Conservation (phyloP, 163 green algal genomes). For the Trebouxiophyceae sp. region DNA sequence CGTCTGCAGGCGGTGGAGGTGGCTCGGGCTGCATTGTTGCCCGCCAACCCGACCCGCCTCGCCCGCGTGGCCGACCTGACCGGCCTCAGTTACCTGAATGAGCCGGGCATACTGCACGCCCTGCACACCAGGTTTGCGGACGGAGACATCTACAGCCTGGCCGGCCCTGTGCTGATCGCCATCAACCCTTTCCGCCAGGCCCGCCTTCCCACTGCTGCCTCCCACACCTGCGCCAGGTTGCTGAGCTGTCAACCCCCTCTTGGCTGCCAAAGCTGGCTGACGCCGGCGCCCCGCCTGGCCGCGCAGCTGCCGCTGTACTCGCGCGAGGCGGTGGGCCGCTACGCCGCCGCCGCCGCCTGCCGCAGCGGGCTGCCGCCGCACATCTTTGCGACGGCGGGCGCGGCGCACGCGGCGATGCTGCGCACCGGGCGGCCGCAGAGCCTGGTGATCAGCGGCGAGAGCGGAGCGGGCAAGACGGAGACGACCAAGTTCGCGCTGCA, state of each 20-base stretch:
- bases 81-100: conserved; percentile 75
- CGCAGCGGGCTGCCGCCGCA: too few species aligned
- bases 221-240: too few species aligned
- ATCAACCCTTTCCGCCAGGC: conserved; percentile 81
- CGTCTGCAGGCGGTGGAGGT: background rate
- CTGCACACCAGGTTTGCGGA: conserved; percentile 39
- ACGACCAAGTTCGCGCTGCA: conserved; percentile 84
- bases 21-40: conserved; percentile 10
- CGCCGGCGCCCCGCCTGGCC: too few species aligned
- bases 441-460: conserved; percentile 95
- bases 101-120: conserved; percentile 77
- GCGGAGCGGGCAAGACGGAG: conserved; percentile 96
- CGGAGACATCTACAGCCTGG: conserved; percentile 76
- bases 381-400: background rate
- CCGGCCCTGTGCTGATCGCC: conserved; percentile 82
- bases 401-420: conserved; percentile 71
- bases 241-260: too few species aligned
- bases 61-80: conserved; percentile 32
- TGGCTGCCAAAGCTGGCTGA: too few species aligned
- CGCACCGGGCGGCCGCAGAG: conserved; percentile 82
- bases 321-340: conserved; percentile 44
- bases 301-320: conserved; percentile 85
- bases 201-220: background rate
- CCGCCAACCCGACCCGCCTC: conserved; percentile 42
- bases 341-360: too few species aligned